Evolutionary conservation across 176 grass and related monocot genomes (phyloP).

Genomic region (Tillandsia fasciculata): DNA sequence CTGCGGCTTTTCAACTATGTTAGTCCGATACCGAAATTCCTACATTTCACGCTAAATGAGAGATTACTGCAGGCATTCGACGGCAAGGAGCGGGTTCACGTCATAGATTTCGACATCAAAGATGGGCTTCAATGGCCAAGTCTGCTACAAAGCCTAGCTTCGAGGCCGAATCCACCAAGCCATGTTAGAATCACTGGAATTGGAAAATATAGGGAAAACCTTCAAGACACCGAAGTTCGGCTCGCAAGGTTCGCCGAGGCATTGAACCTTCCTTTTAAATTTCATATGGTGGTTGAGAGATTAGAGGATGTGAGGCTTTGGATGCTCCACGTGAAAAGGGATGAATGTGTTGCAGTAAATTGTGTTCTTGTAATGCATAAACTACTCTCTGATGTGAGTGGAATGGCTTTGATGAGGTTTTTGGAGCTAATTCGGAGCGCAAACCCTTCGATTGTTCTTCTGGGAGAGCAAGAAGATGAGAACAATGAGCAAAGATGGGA

Average conservation of each 20-base stretch:
- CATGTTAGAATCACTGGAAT: slow-evolving; percentile 88
- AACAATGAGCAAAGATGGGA: slow-evolving; percentile 62
- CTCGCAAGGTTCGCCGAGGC: slow-evolving; percentile 48
- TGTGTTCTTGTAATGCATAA: slow-evolving; percentile 64
- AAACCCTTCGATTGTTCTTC: slow-evolving; percentile 46
- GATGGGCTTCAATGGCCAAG: slow-evolving; percentile 91
- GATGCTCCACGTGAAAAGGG: slow-evolving; percentile 99
- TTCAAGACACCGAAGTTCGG: slow-evolving; percentile 53
- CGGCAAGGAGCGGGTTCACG: slow-evolving; percentile 81
- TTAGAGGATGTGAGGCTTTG: slow-evolving; percentile 93
- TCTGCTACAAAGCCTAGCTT: slow-evolving; percentile 75
- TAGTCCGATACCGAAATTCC: slow-evolving; percentile 69
- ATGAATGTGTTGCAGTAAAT: slow-evolving; percentile 81
- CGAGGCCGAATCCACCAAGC: slow-evolving; percentile 33
- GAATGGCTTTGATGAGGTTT: slow-evolving; percentile 46
- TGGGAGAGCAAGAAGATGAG: slow-evolving; percentile 65
- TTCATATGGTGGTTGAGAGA: slow-evolving; percentile 80
- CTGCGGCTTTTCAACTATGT: slow-evolving; percentile 58
- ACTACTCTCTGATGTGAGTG: slow-evolving; percentile 47
- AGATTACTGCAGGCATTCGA: slow-evolving; percentile 56
- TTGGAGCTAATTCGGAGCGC: slow-evolving; percentile 60
- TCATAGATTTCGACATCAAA: slow-evolving; percentile 97
- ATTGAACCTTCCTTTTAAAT: slow-evolving; percentile 64
- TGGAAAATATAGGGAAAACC: slow-evolving; percentile 71
- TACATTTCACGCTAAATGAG: slow-evolving; percentile 92